Base-by-base conservation (phyloP, 2,329 filamentous ascomycete genomes). In the Aurifilum marmelostoma region DNA sequence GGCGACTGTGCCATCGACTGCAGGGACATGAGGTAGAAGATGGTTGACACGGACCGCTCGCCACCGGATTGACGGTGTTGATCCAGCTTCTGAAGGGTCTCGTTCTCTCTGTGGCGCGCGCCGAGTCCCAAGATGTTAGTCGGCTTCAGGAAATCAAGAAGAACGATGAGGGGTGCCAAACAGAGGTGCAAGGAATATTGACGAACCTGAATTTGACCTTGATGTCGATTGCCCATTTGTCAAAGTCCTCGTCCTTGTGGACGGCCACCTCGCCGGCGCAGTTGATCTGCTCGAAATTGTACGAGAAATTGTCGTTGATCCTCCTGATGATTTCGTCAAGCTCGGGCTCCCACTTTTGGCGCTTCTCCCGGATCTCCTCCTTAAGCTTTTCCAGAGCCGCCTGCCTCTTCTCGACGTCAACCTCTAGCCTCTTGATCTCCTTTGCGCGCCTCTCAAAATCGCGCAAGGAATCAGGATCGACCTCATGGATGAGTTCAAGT, bases 21-120 rank as follows among this genome's bases (percentile, higher is more conserved):
- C 34, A 99, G 87, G 6, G 96, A 93, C 94, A 99, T 98, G 68
- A 99, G 92, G 82, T 97, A 99, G 85, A 98, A 99, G 77, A 98
- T 97, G 18, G 96, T 99, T 29, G 93, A 97, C 29, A 99, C 95
- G 32, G 96, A 93, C 70, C 96, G 91, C 82, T 99, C 96, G 72
- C 96, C 96, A 75, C 96, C 96, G 1, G 95, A 98, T 79, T 99
- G 96, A 7, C 96, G 92, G 78, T 98, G 94, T 59, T 93, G 91
- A 75, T 97, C 92, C 32, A 99, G 89, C 39, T 94, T 84, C 71
- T 95, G 93, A 5, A 98, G 88, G 3, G 87, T 88, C 78, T 98
- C 96, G 77, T 90, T 88, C 76, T 95, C 91, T 66, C 90, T 91
- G 78, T 73, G n/a, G 41, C 60, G 69, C 69, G n/a, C n/a, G n/a